These are phyloP conservation scores for Ochromonas danica DNA, from an alignment of 108 stramenopile genomes.

Conservation along the genomic window DNA sequence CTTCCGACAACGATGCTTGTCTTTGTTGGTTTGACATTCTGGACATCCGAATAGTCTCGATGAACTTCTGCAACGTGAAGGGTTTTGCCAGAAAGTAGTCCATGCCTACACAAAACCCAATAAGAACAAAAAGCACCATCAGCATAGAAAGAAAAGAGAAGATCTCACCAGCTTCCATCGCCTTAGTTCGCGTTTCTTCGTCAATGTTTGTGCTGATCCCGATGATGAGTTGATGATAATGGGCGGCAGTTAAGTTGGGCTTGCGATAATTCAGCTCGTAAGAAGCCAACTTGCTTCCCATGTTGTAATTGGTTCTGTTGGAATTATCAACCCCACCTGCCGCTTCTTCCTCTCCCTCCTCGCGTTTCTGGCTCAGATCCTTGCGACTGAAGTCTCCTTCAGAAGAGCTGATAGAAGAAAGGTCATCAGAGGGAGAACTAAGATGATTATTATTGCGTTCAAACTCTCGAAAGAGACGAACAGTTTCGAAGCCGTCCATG, in stretches of 20 bases:
- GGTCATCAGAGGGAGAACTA: background rate
- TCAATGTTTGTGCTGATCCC: conserved; percentile 39
- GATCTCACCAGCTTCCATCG: background rate
- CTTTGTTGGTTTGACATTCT: too few species aligned
- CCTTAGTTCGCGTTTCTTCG: background rate
- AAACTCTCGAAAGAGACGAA: conserved; percentile 1
- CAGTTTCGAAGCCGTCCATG: conserved; percentile 70
- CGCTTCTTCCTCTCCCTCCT: background rate
- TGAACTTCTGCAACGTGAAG: conserved; percentile 25
- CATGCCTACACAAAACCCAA: too few species aligned
- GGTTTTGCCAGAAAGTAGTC: conserved; percentile 45
- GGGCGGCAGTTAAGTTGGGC: background rate
- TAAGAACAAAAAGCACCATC: too few species aligned
- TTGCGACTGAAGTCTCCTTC: background rate
- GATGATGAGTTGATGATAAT: conserved; percentile 53
- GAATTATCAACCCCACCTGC: background rate
- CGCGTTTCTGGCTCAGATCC: background rate
- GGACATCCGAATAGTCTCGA: conserved; percentile 15
- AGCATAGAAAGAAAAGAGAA: too few species aligned
- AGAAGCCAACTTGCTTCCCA: background rate
- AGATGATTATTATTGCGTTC: background rate
- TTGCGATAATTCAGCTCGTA: background rate
- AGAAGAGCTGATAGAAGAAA: background rate
- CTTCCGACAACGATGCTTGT: too few species aligned
- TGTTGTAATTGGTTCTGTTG: background rate